Base-by-base conservation (phyloP, 2,329 filamentous ascomycete species). In the Coleophoma eucalyptorum region DNA sequence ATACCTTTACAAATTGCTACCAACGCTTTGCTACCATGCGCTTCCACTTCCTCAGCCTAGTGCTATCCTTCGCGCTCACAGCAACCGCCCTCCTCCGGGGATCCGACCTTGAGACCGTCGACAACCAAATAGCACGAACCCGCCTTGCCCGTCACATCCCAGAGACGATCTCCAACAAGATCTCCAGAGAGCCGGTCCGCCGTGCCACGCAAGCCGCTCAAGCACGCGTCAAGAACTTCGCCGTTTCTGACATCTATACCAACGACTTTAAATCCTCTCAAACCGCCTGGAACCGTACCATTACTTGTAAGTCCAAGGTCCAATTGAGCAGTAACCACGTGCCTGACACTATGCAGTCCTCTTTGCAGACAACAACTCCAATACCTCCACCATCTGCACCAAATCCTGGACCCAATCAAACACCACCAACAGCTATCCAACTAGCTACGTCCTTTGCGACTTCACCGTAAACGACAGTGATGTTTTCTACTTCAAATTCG, bases 361-460 rank as follows among this genome's bases (percentile, higher is more conserved):
- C 45, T 61, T 64, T 56, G 43, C 48, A 16, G 63, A 65, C 52
- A 56, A 50, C 13, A 65, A 65, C 51, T 58, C 58, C 42, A 60
- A 62, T 52, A 62, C 61, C 20, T 55, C 41, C n/a, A 58, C 57
- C n/a, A 50, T 46, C 21, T 65, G 63, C 33, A 47, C 51, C n/a
- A 32, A 51, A 8, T 50, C 53, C 19, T 65, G 59, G 58, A 51
- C 41, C 34, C 48, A 57, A 8, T 45, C 55, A 41, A 50, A 49
- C 31, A 41, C 20, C 37, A 56, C 37, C 18, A 51, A 43, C 46
- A 51, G 19, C 32, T 51, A 50, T 19, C 59, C 62, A 1, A 52
- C 50, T 31, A 31, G 34, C 47, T 58, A 57, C 21, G 49, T 55
- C 32, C 44, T 44, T 4, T 61, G 58, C 46, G 44, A 46, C 3